A percentile compares a stretch with the other conserved stretches of the same genome.
Evolutionary conservation across 495 filamentous ascomycete genomes (phyloP).

Genomic region (Penicillium cinerascens): DNA sequence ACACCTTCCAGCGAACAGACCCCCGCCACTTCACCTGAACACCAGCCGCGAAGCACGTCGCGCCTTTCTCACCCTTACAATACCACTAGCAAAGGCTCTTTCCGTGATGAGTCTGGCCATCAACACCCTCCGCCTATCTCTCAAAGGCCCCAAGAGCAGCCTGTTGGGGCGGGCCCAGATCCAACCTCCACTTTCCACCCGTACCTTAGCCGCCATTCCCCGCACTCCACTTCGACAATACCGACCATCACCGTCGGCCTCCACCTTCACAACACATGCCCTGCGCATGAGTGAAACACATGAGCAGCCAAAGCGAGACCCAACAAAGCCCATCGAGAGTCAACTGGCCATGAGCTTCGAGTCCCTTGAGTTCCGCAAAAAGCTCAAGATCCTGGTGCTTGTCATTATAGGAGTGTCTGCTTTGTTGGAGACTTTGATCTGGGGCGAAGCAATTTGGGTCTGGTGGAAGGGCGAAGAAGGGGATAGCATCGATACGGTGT

Average conservation of each 20-base stretch:
- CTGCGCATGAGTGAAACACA: neutral
- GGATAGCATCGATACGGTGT: slow-evolving; percentile 1
- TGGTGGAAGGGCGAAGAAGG: slow-evolving; percentile 10
- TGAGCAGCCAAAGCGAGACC: neutral
- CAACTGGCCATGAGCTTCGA: slow-evolving; percentile 10
- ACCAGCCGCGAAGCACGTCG: neutral
- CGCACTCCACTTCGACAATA: neutral
- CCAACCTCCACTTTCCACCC: neutral
- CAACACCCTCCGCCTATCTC: neutral
- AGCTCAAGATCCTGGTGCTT: slow-evolving; percentile 1
- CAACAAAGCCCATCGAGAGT: neutral
- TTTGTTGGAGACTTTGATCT: slow-evolving; percentile 1
- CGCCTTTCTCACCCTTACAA: neutral
- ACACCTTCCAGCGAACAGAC: neutral
- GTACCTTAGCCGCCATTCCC: neutral
- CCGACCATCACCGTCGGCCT: neutral
- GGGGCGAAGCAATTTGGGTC: slow-evolving; percentile 4
- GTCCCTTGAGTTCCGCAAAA: slow-evolving; percentile 5
- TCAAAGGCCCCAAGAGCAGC: neutral
- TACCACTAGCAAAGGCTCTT: neutral
- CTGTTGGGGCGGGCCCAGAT: neutral
- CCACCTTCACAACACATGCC: slow-evolving; percentile 3
- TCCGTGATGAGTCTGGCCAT: neutral
- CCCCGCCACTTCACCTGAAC: neutral
- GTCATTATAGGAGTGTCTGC: neutral